Percentiles rank a stretch among this genome's conserved stretches.
These are phyloP conservation scores for Macaranga tanarius DNA, from an alignment of 441 rosid genomes.

Conservation along the genomic window DNA sequence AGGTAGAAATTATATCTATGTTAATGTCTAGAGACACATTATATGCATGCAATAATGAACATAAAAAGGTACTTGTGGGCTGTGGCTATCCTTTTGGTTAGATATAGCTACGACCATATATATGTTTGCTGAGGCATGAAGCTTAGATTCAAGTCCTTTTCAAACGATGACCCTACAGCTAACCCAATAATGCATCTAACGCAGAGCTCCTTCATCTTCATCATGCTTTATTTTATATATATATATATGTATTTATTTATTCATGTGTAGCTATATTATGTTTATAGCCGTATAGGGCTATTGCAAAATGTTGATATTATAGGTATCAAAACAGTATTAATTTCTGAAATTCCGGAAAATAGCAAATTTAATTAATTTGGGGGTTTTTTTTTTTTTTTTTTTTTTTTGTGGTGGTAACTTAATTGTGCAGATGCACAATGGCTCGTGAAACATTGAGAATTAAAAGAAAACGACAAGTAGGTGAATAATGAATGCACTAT, in stretches of 20 bases:
- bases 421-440: neutral
- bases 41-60: too few relatives aligned
- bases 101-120: neutral
- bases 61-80: too few relatives aligned
- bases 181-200: conserved; percentile 17
- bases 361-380: neutral
- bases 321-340: neutral
- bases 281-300: neutral
- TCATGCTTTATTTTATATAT: neutral
- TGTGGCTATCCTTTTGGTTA: too few relatives aligned
- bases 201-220: neutral
- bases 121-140: neutral
- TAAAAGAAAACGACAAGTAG: conserved; percentile 18
- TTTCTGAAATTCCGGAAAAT: neutral
- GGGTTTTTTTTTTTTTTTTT: neutral
- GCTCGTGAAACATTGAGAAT: too few relatives aligned
- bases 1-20: too few relatives aligned
- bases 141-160: conserved; percentile 1
- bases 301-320: too few relatives aligned
- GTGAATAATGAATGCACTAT: conserved; percentile 2
- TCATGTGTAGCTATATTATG: neutral
- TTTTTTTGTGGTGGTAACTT: neutral
- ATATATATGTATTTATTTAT: too few relatives aligned
- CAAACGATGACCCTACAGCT: neutral
- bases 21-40: too few relatives aligned